Conservation (phyloP, 139 green algal genomes). For the Chlorella vulgaris region DNA sequence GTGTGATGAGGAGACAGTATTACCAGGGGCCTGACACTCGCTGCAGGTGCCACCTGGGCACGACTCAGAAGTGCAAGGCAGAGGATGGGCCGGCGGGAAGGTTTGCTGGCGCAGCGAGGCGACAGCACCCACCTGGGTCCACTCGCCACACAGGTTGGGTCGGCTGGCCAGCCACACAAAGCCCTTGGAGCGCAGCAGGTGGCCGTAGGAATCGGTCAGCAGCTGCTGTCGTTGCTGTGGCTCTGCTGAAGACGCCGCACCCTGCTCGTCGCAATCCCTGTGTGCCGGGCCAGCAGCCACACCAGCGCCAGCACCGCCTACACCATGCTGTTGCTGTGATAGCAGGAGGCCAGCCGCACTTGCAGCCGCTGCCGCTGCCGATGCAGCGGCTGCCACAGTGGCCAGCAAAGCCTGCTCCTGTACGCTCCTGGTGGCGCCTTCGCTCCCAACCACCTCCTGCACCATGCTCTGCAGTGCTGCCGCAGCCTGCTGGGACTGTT, state of each 20-base stretch:
- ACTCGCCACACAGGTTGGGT: conserved; percentile 67
- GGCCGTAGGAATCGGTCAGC: conserved; percentile 35
- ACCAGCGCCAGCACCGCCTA: not conserved
- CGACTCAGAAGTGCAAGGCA: too few species aligned
- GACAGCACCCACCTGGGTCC: conserved; percentile 76
- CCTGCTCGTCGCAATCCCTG: too few species aligned
- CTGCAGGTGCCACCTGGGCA: too few species aligned
- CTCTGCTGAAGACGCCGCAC: too few species aligned
- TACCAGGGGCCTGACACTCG: too few species aligned
- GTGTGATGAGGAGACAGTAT: too few species aligned
- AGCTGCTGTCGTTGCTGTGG: conserved; percentile 1
- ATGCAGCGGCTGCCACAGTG: conserved; percentile 20
- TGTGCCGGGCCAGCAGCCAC: not conserved
- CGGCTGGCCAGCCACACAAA: conserved; percentile 74
- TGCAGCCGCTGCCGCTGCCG: conserved; percentile 26
- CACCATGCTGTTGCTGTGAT: conserved; percentile 28
- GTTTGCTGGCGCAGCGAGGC: too few species aligned
- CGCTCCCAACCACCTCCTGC: conserved; percentile 25
- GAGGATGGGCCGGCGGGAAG: too few species aligned
- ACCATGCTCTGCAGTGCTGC: conserved; percentile 17
- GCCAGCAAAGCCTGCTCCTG: conserved; percentile 28
- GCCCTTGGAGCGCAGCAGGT: conserved; percentile 77
- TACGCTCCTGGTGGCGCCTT: conserved; percentile 9
- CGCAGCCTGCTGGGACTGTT: conserved; percentile 15
- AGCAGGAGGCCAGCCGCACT: conserved; percentile 19